Percentiles rank a stretch among this genome's conserved stretches.
These are phyloP conservation scores for Penicillium silybi DNA, from an alignment of 495 filamentous ascomycete species.

Conservation along the genomic window DNA sequence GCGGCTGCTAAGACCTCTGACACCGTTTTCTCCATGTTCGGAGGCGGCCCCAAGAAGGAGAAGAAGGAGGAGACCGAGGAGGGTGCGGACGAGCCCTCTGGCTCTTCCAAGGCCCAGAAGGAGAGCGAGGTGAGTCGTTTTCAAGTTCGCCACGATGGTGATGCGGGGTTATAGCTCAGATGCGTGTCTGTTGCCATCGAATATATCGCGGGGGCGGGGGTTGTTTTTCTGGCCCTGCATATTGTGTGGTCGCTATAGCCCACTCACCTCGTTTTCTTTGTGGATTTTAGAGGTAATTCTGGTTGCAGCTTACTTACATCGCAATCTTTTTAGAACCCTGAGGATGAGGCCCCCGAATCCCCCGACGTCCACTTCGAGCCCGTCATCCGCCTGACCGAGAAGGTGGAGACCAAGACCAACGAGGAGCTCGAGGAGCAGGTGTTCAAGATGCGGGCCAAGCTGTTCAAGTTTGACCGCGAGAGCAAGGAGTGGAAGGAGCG, in stretches of 20 bases:
- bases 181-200: neutral
- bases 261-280: neutral
- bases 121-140: constrained; percentile 44
- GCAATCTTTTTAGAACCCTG: neutral
- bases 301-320: neutral
- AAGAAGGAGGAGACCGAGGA: constrained; percentile 80
- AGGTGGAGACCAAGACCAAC: constrained; percentile 95
- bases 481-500: constrained; percentile 98
- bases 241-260: constrained; percentile 2
- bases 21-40: constrained; percentile 96
- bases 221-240: constrained; percentile 4
- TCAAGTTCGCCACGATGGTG: constrained; percentile 7
- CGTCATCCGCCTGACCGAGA: constrained; percentile 89
- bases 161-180: neutral
- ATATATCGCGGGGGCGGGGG: constrained; percentile 2
- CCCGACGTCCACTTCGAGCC: constrained; percentile 96
- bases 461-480: constrained; percentile 95
- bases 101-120: constrained; percentile 81
- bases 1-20: constrained; percentile 58
- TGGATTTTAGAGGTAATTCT: neutral
- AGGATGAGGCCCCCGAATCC: constrained; percentile 72
- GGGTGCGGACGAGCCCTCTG: constrained; percentile 72
- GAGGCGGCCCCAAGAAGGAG: constrained; percentile 78
- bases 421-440: constrained; percentile 96
- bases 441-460: constrained; percentile 99